Conservation (phyloP, 495 filamentous ascomycete genomes). For the Xanthoparmelia taractica region DNA sequence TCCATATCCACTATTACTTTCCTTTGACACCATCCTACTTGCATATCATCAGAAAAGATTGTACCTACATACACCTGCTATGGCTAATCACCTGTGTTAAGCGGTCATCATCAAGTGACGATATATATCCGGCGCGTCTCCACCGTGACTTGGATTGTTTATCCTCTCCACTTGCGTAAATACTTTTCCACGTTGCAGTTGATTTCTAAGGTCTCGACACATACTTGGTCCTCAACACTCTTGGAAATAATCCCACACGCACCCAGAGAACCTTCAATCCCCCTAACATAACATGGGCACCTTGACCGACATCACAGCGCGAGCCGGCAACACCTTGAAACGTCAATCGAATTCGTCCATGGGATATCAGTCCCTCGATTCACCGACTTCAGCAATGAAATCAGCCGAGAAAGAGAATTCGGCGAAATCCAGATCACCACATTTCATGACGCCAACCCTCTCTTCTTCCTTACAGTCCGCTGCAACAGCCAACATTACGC, state of each 20-base stretch:
- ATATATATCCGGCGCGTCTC: neutral
- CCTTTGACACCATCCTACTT: neutral
- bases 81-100: neutral
- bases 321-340: conserved; percentile 21
- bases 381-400: conserved; percentile 8
- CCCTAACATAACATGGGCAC: conserved; percentile 22
- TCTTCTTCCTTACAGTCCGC: conserved; percentile 21
- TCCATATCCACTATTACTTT: neutral
- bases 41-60: neutral
- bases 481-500: conserved; percentile 9
- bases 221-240: neutral
- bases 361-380: conserved; percentile 15
- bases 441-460: conserved; percentile 29
- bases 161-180: neutral
- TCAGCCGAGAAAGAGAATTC: conserved; percentile 17
- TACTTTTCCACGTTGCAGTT: neutral
- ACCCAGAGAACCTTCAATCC: neutral
- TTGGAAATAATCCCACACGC: neutral
- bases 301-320: conserved; percentile 24
- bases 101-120: neutral
- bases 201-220: neutral
- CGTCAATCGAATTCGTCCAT: conserved; percentile 18
- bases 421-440: conserved; percentile 15
- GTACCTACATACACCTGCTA: neutral
- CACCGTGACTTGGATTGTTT: neutral